These are phyloP conservation scores for Orbilia javanica DNA, from an alignment of 2,329 filamentous ascomycete species.

Conservation along the genomic window DNA sequence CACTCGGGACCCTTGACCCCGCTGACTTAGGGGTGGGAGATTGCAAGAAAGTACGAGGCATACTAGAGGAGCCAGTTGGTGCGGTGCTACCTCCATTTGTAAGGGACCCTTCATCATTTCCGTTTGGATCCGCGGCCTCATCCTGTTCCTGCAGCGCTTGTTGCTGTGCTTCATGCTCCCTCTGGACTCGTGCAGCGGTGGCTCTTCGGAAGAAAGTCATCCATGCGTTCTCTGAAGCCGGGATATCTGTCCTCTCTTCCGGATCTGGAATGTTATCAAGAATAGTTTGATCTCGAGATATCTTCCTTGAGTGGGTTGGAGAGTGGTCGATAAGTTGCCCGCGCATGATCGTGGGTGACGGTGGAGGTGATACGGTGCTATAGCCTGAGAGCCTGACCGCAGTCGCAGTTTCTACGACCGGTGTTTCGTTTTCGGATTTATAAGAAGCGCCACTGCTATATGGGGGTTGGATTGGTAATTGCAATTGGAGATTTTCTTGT, in stretches of 20 bases:
- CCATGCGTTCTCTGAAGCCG: constrained; percentile 68
- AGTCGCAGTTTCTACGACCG: constrained; percentile 51
- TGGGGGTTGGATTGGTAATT: constrained; percentile 19
- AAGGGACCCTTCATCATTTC: constrained; percentile 17
- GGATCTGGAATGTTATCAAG: constrained; percentile 58
- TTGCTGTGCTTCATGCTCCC: constrained; percentile 68
- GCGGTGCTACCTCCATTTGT: constrained; percentile 14
- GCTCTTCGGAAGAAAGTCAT: constrained; percentile 81
- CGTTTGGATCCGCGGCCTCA: background rate
- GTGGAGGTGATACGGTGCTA: constrained; percentile 49
- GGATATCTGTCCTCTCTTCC: constrained; percentile 62
- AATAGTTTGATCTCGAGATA: constrained; percentile 58
- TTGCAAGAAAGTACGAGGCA: constrained; percentile 53
- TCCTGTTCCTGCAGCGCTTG: constrained; percentile 31
- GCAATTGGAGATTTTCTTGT: constrained; percentile 59
- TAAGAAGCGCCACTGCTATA: constrained; percentile 37
- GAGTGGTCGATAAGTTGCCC: constrained; percentile 56
- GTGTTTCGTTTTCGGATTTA: constrained; percentile 47
- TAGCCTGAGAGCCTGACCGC: constrained; percentile 57
- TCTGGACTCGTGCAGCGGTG: constrained; percentile 66
- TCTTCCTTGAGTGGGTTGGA: constrained; percentile 57
- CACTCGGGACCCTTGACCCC: constrained; percentile 45
- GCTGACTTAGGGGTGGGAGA: constrained; percentile 47
- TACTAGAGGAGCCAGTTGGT: constrained; percentile 29
- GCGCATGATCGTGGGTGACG: constrained; percentile 46